These are phyloP conservation scores for Diplodia intermedia DNA, from an alignment of 2,329 filamentous ascomycete genomes.

Conservation along the genomic window DNA sequence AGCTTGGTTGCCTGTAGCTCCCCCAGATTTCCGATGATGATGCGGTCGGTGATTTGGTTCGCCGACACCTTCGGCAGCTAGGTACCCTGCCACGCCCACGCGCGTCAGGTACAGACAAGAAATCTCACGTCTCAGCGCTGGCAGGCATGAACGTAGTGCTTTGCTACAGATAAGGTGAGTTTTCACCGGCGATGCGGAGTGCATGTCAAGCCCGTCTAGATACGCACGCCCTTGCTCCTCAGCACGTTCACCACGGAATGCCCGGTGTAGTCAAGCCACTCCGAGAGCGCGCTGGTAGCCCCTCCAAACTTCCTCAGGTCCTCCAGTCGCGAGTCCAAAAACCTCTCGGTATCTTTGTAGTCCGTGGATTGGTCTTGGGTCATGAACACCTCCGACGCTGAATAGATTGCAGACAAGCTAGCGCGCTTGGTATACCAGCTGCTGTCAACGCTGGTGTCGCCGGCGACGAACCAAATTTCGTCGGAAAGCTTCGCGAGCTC, in stretches of 20 bases:
- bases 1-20: slow-evolving; percentile 28
- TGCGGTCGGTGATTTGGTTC: slow-evolving; percentile 28
- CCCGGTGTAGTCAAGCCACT: slow-evolving; percentile 85
- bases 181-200: neutral
- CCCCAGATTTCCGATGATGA: slow-evolving; percentile 33
- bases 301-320: slow-evolving; percentile 71
- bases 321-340: slow-evolving; percentile 76
- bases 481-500: slow-evolving; percentile 86
- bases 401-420: slow-evolving; percentile 70
- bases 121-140: neutral
- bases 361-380: slow-evolving; percentile 79
- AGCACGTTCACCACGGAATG: slow-evolving; percentile 80
- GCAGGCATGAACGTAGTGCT: neutral
- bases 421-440: slow-evolving; percentile 84
- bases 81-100: neutral
- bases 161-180: neutral
- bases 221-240: slow-evolving; percentile 83
- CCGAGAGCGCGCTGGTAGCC: slow-evolving; percentile 67
- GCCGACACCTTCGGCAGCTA: slow-evolving; percentile 23
- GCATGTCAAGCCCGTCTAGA: slow-evolving; percentile 57
- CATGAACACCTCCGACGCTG: slow-evolving; percentile 85
- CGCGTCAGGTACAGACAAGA: neutral
- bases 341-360: slow-evolving; percentile 79
- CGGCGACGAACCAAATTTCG: slow-evolving; percentile 88
- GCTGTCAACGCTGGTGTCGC: slow-evolving; percentile 80